Conservation (phyloP, 2,329 filamentous ascomycete species). For the Cryphonectria parasitica region DNA sequence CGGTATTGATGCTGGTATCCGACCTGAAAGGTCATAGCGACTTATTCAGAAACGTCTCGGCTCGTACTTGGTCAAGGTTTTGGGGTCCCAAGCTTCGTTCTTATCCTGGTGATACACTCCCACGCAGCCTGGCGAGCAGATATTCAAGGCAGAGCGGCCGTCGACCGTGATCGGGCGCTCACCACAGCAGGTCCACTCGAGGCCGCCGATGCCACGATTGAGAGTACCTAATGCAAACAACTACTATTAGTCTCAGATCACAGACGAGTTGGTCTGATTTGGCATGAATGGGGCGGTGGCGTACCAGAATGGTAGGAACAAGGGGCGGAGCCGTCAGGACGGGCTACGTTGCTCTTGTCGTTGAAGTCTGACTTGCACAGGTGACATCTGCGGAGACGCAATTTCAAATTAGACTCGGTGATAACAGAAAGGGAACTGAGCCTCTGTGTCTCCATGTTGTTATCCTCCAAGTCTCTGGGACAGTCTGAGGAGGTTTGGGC, state of each 20-base stretch:
- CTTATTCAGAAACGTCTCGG: neutral
- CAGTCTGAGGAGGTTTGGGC: neutral
- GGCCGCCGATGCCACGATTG: neutral
- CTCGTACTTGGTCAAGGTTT: neutral
- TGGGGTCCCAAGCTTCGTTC: neutral
- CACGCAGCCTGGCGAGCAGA: neutral
- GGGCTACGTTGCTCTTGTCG: neutral
- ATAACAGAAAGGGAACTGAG: neutral
- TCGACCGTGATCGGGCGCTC: neutral
- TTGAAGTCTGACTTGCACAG: neutral
- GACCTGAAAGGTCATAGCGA: neutral
- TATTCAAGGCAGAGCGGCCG: neutral
- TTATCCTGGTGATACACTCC: neutral
- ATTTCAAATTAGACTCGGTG: neutral
- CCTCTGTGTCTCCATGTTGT: neutral
- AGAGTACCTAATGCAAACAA: neutral
- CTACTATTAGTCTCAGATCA: neutral
- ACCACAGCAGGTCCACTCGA: neutral
- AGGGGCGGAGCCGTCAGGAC: neutral
- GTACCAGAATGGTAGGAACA: slow-evolving; percentile 8
- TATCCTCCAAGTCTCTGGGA: neutral
- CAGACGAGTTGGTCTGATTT: neutral
- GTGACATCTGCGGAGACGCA: neutral
- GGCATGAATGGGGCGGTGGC: neutral
- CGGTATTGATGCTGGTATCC: no score